phyloP scores from a whole-genome alignment of 192 early-diverging fungal genomes.

The Fimicolochytrium jonesii region DNA sequence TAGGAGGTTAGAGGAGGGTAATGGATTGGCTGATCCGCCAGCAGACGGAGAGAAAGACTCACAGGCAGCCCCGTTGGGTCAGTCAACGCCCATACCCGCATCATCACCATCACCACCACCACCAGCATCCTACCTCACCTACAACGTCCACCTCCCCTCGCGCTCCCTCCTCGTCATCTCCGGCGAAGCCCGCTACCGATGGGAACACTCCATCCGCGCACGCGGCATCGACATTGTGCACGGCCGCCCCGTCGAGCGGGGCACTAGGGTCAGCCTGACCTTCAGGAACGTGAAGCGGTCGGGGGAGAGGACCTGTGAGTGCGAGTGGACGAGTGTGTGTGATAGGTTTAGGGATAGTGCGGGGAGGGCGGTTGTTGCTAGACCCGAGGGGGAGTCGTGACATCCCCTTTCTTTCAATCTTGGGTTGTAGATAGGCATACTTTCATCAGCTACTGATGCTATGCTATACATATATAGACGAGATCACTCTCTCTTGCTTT shows the following conservation, averaged over 20 bases:
- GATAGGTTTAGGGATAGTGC: too few relatives aligned
- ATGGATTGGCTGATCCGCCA: background rate
- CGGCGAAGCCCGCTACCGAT: slow-evolving; percentile 41
- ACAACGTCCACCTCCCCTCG: slow-evolving; percentile 34
- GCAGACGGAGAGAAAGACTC: background rate
- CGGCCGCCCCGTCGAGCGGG: slow-evolving; percentile 21
- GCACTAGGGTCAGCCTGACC: slow-evolving; percentile 21
- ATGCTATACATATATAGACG: too few relatives aligned
- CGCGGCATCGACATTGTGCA: slow-evolving; percentile 40
- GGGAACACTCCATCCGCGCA: slow-evolving; percentile 49
- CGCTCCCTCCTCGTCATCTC: slow-evolving; percentile 44
- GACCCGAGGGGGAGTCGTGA: too few relatives aligned
- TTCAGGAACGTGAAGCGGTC: slow-evolving; percentile 22
- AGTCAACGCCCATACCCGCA: background rate
- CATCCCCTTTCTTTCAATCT: too few relatives aligned
- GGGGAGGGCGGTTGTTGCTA: too few relatives aligned
- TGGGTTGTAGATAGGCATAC: too few relatives aligned
- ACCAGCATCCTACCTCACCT: background rate
- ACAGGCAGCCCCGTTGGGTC: background rate
- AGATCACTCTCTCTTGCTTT: too few relatives aligned
- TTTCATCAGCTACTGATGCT: too few relatives aligned
- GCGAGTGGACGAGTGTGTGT: slow-evolving; percentile 10
- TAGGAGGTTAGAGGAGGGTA: slow-evolving; percentile 25
- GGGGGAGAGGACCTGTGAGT: slow-evolving; percentile 2
- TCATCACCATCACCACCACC: background rate